These are phyloP conservation scores for Clavariopsis aquatica DNA, from an alignment of 495 filamentous ascomycete species.

Conservation along the genomic window DNA sequence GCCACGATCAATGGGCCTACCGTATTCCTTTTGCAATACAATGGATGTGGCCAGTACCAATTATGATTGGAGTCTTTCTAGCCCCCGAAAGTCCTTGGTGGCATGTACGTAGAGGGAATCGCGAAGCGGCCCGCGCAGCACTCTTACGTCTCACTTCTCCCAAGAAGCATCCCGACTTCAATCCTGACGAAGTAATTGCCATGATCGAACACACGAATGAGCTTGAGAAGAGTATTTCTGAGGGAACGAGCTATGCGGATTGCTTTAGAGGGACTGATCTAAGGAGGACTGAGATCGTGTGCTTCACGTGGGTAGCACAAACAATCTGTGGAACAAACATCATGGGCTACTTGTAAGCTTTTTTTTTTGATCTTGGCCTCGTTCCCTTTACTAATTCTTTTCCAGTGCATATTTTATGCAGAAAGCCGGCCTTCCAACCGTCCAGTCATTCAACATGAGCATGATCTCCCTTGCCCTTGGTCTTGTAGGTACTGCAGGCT, in stretches of 20 bases:
- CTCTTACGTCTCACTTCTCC: conserved; percentile 23
- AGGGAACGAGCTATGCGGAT: conserved; percentile 28
- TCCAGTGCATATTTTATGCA: conserved; percentile 27
- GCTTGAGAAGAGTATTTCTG: conserved; percentile 25
- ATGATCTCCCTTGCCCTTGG: conserved; percentile 29
- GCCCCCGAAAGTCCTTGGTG: conserved; percentile 38
- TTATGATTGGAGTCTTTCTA: conserved; percentile 36
- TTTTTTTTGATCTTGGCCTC: too few species aligned
- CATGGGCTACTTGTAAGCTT: conserved; percentile 34
- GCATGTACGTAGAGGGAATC: conserved; percentile 28
- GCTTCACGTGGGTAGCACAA: conserved; percentile 22
- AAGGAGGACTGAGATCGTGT: conserved; percentile 36
- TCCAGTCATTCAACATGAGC: conserved; percentile 31
- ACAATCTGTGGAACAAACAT: conserved; percentile 23
- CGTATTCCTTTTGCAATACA: conserved; percentile 43
- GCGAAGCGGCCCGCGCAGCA: conserved; percentile 22
- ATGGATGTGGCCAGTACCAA: conserved; percentile 42
- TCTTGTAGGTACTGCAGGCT: conserved; percentile 24
- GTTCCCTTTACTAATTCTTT: too few species aligned
- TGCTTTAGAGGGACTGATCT: conserved; percentile 33
- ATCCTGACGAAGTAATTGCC: conserved; percentile 32
- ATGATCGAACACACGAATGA: conserved; percentile 36
- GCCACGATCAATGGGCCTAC: conserved; percentile 39
- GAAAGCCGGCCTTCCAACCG: conserved; percentile 28
- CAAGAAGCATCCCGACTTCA: conserved; percentile 26